Conservation (phyloP, 2,329 filamentous ascomycete genomes). For the Thielaviopsis euricoi region DNA sequence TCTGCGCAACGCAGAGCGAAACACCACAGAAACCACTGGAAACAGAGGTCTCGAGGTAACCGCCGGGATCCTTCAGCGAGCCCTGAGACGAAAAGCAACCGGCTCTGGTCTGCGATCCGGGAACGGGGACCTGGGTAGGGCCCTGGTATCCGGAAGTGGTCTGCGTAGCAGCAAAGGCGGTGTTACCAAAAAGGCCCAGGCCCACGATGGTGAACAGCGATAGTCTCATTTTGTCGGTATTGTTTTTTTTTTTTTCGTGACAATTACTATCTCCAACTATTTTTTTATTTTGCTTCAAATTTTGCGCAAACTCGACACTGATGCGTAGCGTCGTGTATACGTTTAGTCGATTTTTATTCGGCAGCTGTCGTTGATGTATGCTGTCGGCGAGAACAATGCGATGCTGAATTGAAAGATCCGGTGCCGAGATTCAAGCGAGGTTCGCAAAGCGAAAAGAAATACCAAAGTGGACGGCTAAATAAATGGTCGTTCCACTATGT, state of each 20-base stretch:
- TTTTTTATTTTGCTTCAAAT: no score
- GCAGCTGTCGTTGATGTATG: no score
- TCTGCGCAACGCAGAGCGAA: conserved; percentile 23
- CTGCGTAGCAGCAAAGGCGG: conserved; percentile 16
- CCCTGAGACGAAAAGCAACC: conserved; percentile 34
- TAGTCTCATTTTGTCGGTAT: conserved; percentile 7
- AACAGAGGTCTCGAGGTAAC: conserved; percentile 14
- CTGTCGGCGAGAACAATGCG: no score
- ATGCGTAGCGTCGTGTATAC: no score
- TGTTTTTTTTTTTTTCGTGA: background rate
- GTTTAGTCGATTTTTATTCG: no score
- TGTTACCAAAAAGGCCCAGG: background rate
- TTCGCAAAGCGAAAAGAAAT: no score
- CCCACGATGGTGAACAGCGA: background rate
- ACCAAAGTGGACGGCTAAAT: no score
- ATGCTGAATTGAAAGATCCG: no score
- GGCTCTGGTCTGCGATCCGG: conserved; percentile 26
- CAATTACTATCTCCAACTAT: no score
- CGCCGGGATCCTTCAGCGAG: conserved; percentile 20
- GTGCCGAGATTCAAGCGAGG: no score
- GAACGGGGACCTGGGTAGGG: conserved; percentile 22
- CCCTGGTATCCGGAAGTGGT: conserved; percentile 11
- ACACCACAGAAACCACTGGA: conserved; percentile 27
- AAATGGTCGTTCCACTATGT: no score
- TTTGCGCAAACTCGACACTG: no score